Base-by-base conservation (phyloP, 2,329 filamentous ascomycete species). In the Setomelanomma holmii region DNA sequence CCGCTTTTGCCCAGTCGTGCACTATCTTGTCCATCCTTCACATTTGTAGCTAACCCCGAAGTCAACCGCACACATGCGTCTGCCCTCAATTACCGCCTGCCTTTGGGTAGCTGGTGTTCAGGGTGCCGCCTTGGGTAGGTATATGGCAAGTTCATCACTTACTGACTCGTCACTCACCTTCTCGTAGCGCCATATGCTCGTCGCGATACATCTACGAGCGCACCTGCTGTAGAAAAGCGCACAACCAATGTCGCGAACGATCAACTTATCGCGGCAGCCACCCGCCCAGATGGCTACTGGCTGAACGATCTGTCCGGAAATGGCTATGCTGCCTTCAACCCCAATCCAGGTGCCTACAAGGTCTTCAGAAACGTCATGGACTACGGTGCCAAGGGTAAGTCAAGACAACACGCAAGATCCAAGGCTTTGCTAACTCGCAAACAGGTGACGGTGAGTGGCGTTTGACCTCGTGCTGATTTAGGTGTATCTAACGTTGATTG, bases 351-450 rank as follows among this genome's bases (percentile, higher is more conserved):
- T 10, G 62, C 62, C 1, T 80, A 79, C 60, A 72, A 75, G 35
- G 68, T 79, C 5, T 80, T 71, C 45, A 71, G 78, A 16, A 79
- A 79, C 42, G 76, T 80, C 2, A 75, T 71, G 56, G 76, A 78
- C 45, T 79, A 76, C 55, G 77, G 77, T 6, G 77, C 78, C 16
- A 73, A 64, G 48, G 77, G 76, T 76, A n/a, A 33, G 43, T 39
- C 10, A 30, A 38, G 36, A 23, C 12, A 27, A 21, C 45, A 34
- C 16, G 16, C 21, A 5, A 11, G 21, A 27, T 14, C 5, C 33
- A 17, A 21, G 35, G 21, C 14, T 11, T 33, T 2, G 40, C 58
- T 68, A 48, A 70, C 39, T 14, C 16, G 7, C 45, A 16, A 50
- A 34, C 34, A 75, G 72, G 71, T 38, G 72, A 75, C 23, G 73